Conservation (phyloP, 2,329 filamentous ascomycete genomes). For the Colletotrichum sp. region DNA sequence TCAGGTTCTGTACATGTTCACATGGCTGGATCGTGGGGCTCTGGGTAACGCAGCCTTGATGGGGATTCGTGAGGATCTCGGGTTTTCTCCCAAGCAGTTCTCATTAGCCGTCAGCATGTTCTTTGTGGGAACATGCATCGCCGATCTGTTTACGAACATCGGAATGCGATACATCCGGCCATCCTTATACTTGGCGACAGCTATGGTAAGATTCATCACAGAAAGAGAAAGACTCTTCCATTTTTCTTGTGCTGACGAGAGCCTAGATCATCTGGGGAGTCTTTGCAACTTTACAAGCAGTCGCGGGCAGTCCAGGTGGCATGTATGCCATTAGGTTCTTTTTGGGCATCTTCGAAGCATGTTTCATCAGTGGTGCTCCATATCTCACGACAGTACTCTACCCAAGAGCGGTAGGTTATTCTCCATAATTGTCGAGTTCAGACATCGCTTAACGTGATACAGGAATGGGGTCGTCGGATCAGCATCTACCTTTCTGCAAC, state of each 20-base stretch:
- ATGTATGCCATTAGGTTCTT: constrained; percentile 46
- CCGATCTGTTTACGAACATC: constrained; percentile 12
- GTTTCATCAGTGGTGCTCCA: constrained; percentile 55
- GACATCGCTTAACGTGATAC: background rate
- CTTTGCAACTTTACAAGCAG: constrained; percentile 3
- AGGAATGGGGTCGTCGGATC: constrained; percentile 51
- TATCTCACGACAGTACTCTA: constrained; percentile 58
- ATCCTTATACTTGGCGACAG: constrained; percentile 8
- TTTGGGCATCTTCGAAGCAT: constrained; percentile 52
- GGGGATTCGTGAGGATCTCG: constrained; percentile 24
- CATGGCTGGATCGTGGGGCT: constrained; percentile 18
- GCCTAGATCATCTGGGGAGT: constrained; percentile 7
- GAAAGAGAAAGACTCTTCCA: too few species aligned
- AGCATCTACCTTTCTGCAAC: constrained; percentile 61
- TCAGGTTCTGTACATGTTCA: constrained; percentile 10
- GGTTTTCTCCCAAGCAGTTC: constrained; percentile 24
- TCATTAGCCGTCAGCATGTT: constrained; percentile 28
- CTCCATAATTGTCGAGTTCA: accelerated
- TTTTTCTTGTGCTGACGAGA: background rate
- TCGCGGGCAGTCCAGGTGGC: background rate
- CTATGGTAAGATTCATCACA: background rate
- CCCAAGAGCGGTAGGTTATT: constrained; percentile 43
- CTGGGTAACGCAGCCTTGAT: constrained; percentile 27
- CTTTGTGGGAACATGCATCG: constrained; percentile 17
- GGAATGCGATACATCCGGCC: constrained; percentile 10